Conservation (phyloP, 345 rosid species). For the Schrenkiella parvula region DNA sequence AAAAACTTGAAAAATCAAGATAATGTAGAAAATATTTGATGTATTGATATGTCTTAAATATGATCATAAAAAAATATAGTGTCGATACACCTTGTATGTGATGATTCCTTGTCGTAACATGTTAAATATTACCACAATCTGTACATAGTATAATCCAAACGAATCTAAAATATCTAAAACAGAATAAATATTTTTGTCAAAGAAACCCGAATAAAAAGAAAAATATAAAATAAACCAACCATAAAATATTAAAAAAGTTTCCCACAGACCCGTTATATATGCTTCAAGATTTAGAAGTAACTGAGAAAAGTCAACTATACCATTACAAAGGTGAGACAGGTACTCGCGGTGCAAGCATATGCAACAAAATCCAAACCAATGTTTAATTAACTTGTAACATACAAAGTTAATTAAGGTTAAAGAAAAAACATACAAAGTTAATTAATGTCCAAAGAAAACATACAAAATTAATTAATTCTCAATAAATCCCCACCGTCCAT, state of each 20-base stretch:
- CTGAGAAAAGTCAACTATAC: slow-evolving; percentile 23
- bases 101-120: not conserved
- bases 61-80: not conserved
- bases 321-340: slow-evolving; percentile 3
- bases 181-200: not conserved
- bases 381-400: not conserved
- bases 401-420: not conserved
- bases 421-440: not conserved
- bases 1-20: no score
- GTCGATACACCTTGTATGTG: no score
- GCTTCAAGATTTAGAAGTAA: slow-evolving; percentile 13
- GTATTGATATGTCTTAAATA: no score
- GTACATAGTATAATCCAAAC: no score
- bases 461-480: no score
- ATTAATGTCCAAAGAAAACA: not conserved
- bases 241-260: not conserved
- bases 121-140: no score
- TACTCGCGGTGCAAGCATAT: slow-evolving; percentile 18
- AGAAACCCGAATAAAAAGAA: not conserved
- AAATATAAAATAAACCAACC: not conserved
- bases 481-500: slow-evolving; percentile 2
- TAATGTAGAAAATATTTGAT: no score
- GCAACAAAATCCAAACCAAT: slow-evolving; percentile 17
- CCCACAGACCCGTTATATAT: not conserved
- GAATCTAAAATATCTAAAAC: slow-evolving; percentile 3